Evolutionary conservation across 495 filamentous ascomycete genomes (phyloP).

Genomic region (Staphylotrichum tortipilum): DNA sequence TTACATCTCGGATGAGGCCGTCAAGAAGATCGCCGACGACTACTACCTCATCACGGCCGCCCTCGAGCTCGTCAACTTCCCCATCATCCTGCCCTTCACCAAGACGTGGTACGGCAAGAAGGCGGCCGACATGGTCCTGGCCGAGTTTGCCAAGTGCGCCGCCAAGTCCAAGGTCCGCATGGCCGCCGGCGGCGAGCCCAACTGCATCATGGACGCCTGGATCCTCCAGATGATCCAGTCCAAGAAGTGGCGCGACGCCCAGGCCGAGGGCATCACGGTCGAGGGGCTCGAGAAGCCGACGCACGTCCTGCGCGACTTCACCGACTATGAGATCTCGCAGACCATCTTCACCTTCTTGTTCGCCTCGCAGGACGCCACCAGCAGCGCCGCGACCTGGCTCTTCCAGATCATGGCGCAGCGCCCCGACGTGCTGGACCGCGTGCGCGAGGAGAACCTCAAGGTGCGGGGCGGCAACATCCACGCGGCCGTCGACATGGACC

Average conservation of each 20-base stretch:
- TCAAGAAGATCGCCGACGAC: slow-evolving; percentile 94
- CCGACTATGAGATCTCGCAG: slow-evolving; percentile 86
- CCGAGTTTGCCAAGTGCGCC: slow-evolving; percentile 83
- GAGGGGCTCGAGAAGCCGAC: slow-evolving; percentile 69
- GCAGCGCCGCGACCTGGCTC: slow-evolving; percentile 85
- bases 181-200: slow-evolving; percentile 77
- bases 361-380: slow-evolving; percentile 94
- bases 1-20: slow-evolving; percentile 79
- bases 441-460: slow-evolving; percentile 83
- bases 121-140: slow-evolving; percentile 83
- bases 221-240: slow-evolving; percentile 77
- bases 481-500: slow-evolving; percentile 64
- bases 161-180: slow-evolving; percentile 89
- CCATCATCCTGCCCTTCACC: slow-evolving; percentile 91
- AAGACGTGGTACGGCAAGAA: slow-evolving; percentile 97
- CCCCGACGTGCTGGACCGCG: slow-evolving; percentile 79
- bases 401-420: slow-evolving; percentile 93
- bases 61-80: slow-evolving; percentile 96
- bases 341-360: slow-evolving; percentile 97
- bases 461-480: slow-evolving; percentile 69
- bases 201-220: slow-evolving; percentile 95
- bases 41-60: slow-evolving; percentile 95
- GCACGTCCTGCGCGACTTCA: slow-evolving; percentile 75
- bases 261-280: slow-evolving; percentile 57
- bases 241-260: slow-evolving; percentile 60